A percentile compares a stretch with the other conserved stretches of the same genome.
phyloP scores from a whole-genome alignment of 352 stramenopile species.

The Globisporangium spiculum region DNA sequence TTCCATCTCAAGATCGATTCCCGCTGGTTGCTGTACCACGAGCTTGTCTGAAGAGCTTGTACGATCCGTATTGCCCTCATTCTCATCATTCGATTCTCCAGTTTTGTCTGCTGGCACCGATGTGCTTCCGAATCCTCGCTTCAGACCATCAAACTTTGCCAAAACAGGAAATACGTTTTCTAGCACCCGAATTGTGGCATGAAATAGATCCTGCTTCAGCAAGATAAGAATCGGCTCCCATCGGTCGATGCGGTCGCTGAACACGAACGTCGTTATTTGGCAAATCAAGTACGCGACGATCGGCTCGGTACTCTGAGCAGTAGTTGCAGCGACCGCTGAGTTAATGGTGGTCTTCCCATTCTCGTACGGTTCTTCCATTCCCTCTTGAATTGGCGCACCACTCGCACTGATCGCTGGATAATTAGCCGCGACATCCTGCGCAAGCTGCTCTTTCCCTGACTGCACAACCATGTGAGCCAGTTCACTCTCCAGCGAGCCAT shows the following conservation, averaged over 20 bases:
- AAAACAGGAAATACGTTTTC: constrained; percentile 73
- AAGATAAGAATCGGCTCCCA: constrained; percentile 80
- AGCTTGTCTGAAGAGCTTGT: neutral
- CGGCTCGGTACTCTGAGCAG: constrained; percentile 64
- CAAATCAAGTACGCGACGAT: constrained; percentile 87
- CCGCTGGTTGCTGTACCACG: neutral
- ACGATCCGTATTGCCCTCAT: neutral
- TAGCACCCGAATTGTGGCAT: constrained; percentile 63
- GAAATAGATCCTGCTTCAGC: constrained; percentile 60
- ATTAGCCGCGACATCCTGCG: constrained; percentile 3
- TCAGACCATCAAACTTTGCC: constrained; percentile 47
- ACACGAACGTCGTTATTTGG: constrained; percentile 47
- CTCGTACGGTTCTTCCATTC: neutral
- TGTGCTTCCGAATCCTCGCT: constrained; percentile 24
- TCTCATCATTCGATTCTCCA: constrained; percentile 4
- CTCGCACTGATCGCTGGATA: constrained; percentile 20
- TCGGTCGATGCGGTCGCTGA: constrained; percentile 68
- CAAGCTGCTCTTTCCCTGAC: constrained; percentile 4
- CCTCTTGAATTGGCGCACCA: constrained; percentile 33
- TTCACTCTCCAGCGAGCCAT: constrained; percentile 41
- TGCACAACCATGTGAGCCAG: constrained; percentile 21
- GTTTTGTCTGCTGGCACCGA: constrained; percentile 11
- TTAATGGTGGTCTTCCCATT: constrained; percentile 19
- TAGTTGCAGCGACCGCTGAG: constrained; percentile 31
- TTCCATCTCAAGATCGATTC: constrained; percentile 51